Percentiles rank a stretch among this genome's conserved stretches.
These are phyloP conservation scores for Clonostachys byssicola DNA, from an alignment of 2,329 filamentous ascomycete species.

Conservation along the genomic window DNA sequence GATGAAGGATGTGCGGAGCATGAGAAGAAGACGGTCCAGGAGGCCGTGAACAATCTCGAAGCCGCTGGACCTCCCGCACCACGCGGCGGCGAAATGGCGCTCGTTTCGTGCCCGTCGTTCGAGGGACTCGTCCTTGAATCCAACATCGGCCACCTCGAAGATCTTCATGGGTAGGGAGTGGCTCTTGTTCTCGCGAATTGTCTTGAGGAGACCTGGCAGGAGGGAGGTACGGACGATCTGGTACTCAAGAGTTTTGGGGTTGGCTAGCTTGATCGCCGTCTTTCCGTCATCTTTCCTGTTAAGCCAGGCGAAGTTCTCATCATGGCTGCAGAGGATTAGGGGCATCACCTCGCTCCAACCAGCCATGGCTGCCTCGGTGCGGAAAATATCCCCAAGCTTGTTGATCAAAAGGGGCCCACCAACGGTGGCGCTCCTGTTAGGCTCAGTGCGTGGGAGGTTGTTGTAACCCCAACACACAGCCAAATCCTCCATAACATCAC, in stretches of 20 bases:
- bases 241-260: slow-evolving; percentile 91
- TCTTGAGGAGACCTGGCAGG: slow-evolving; percentile 86
- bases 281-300: slow-evolving; percentile 85
- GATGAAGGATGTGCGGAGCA: slow-evolving; percentile 82
- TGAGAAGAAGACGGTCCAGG: slow-evolving; percentile 84
- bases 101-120: slow-evolving; percentile 92
- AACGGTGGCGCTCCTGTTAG: slow-evolving; percentile 80
- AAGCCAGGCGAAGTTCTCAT: slow-evolving; percentile 96
- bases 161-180: slow-evolving; percentile 87
- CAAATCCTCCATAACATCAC: slow-evolving; percentile 98
- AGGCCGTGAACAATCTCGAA: slow-evolving; percentile 96
- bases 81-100: slow-evolving; percentile 92
- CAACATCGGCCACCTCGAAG: slow-evolving; percentile 87
- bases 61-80: slow-evolving; percentile 89
- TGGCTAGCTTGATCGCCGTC: slow-evolving; percentile 79
- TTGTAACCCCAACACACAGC: slow-evolving; percentile 98
- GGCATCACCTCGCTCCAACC: slow-evolving; percentile 97
- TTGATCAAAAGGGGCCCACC: slow-evolving; percentile 87
- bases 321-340: slow-evolving; percentile 92
- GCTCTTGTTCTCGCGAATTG: slow-evolving; percentile 87
- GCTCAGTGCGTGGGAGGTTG: slow-evolving; percentile 81
- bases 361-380: slow-evolving; percentile 84
- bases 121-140: slow-evolving; percentile 76
- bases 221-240: slow-evolving; percentile 87
- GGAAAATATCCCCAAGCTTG: slow-evolving; percentile 89